Evolutionary conservation across 805 yeast genomes (phyloP).

Genomic region (Candida palmyrensis): DNA sequence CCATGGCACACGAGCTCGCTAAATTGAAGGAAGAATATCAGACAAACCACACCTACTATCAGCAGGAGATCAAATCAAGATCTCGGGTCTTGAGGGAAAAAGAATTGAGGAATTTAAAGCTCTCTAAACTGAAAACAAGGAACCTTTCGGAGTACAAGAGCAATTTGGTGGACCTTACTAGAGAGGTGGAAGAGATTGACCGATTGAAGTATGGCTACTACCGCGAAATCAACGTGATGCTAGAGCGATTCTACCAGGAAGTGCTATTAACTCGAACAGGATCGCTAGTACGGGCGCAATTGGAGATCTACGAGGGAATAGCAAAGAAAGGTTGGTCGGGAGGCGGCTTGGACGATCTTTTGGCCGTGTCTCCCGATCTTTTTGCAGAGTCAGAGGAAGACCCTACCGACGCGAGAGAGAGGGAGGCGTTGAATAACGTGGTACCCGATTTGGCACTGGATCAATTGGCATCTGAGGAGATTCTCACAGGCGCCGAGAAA

Average conservation of each 20-base stretch:
- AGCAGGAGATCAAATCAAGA: constrained; percentile 46
- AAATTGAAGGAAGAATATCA: constrained; percentile 40
- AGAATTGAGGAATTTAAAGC: constrained; percentile 55
- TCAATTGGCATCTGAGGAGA: neutral
- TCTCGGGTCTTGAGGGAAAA: constrained; percentile 49
- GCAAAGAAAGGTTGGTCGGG: constrained; percentile 86
- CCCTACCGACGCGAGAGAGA: constrained; percentile 1
- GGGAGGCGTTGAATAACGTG: neutral
- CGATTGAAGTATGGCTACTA: constrained; percentile 70
- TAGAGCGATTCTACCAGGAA: constrained; percentile 53
- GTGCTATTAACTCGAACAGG: constrained; percentile 53
- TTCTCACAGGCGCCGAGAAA: constrained; percentile 2
- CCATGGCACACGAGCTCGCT: constrained; percentile 42
- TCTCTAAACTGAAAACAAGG: constrained; percentile 56
- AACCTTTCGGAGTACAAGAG: constrained; percentile 64
- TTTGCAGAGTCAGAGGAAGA: constrained; percentile 26
- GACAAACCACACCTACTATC: constrained; percentile 49
- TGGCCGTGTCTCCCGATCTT: constrained; percentile 57
- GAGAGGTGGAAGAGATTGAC: constrained; percentile 76
- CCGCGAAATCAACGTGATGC: constrained; percentile 54
- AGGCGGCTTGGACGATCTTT: constrained; percentile 72
- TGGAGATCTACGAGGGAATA: constrained; percentile 74
- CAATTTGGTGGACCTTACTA: constrained; percentile 61
- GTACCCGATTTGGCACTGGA: neutral
- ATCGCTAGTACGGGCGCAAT: constrained; percentile 68